These are phyloP conservation scores for Lactarius tabidus DNA, from an alignment of 768 basidiomycete genomes.

Conservation along the genomic window DNA sequence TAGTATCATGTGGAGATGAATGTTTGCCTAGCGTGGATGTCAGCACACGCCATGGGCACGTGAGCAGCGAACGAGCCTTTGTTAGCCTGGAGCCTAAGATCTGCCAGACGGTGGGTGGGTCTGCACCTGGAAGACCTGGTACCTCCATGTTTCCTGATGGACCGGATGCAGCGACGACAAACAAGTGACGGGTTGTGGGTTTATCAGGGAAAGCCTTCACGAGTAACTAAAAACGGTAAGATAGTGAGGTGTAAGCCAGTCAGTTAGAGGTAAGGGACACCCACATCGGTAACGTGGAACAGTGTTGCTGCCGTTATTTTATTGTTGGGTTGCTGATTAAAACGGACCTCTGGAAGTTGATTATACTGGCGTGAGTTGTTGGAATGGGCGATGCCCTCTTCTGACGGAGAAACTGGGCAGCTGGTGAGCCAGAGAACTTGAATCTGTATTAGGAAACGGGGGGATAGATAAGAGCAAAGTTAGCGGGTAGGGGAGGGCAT, in stretches of 20 bases:
- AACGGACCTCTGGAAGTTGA: slow-evolving; percentile 25
- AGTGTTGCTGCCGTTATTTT: slow-evolving; percentile 23
- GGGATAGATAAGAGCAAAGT: neutral
- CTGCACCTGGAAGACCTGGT: slow-evolving; percentile 15
- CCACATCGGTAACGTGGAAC: slow-evolving; percentile 21
- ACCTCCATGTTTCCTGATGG: slow-evolving; percentile 20
- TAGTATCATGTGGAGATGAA: slow-evolving; percentile 27
- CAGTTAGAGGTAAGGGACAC: slow-evolving; percentile 5
- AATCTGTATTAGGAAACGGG: slow-evolving; percentile 10
- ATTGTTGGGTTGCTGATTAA: slow-evolving; percentile 21
- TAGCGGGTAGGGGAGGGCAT: neutral
- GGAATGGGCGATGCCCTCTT: slow-evolving; percentile 19
- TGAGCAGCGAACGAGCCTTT: slow-evolving; percentile 18
- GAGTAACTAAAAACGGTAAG: slow-evolving; percentile 19
- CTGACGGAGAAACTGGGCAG: slow-evolving; percentile 17
- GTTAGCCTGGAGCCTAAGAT: slow-evolving; percentile 15
- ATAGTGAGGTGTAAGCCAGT: neutral
- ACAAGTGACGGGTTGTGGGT: slow-evolving; percentile 25
- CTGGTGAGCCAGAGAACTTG: slow-evolving; percentile 24
- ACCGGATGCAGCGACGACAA: slow-evolving; percentile 25
- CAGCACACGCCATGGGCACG: slow-evolving; percentile 12
- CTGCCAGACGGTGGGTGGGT: slow-evolving; percentile 16
- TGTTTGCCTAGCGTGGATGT: slow-evolving; percentile 22
- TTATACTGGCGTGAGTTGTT: slow-evolving; percentile 21
- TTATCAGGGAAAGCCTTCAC: slow-evolving; percentile 9